These are phyloP conservation scores for Takakia lepidozioides DNA, from an alignment of 225 moss, liverwort and hornwort genomes.

Conservation along the genomic window DNA sequence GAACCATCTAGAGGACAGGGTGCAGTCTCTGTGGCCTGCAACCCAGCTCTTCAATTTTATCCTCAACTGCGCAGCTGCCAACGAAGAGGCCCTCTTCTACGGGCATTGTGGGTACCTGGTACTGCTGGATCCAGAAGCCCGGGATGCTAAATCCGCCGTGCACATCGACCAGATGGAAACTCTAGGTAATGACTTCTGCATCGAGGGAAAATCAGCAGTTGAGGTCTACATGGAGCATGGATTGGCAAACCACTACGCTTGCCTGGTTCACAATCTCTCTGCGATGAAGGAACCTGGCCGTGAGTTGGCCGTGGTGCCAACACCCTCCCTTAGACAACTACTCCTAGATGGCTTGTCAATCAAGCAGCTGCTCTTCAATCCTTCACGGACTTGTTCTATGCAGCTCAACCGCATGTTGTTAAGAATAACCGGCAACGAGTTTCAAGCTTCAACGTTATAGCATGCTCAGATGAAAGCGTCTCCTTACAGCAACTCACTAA, in stretches of 20 bases:
- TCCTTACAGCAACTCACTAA: no score
- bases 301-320: slow-evolving; percentile 1
- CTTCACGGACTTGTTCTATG: not conserved
- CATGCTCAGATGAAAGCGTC: no score
- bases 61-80: slow-evolving; percentile 17
- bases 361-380: not conserved
- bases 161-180: slow-evolving; percentile 18
- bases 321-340: not conserved
- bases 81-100: slow-evolving; percentile 18
- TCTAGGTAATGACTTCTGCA: slow-evolving; percentile 11
- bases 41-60: slow-evolving; percentile 22
- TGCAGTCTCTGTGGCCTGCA: slow-evolving; percentile 16
- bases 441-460: no score
- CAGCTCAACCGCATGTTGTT: not conserved
- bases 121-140: slow-evolving; percentile 19
- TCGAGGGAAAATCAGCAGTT: slow-evolving; percentile 19
- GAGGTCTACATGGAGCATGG: slow-evolving; percentile 26
- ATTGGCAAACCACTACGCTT: slow-evolving; percentile 26
- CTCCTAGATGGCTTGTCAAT: not conserved
- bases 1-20: slow-evolving; percentile 14
- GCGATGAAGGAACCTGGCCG: not conserved
- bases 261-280: slow-evolving; percentile 2
- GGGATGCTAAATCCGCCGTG: slow-evolving; percentile 5
- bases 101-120: slow-evolving; percentile 20
- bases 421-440: slow-evolving; percentile 1